phyloP scores from a whole-genome alignment of 805 yeast species.

The Zygosaccharomyces bailii region DNA sequence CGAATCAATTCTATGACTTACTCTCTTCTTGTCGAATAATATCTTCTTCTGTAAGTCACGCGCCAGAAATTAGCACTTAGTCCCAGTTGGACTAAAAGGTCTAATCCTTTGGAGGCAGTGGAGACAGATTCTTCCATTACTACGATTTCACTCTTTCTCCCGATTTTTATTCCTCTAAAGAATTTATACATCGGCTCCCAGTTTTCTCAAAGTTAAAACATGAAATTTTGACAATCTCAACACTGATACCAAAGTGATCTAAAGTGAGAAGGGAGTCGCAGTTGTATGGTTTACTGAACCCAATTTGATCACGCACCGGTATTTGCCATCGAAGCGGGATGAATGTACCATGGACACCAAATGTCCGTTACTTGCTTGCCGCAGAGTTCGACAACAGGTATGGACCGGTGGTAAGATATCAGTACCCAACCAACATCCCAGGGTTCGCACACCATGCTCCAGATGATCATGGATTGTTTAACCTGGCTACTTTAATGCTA shows the following conservation, averaged over 20 bases:
- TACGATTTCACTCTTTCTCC: too few relatives aligned
- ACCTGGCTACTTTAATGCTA: constrained; percentile 54
- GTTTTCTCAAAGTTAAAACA: neutral
- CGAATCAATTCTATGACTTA: too few relatives aligned
- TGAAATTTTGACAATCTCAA: constrained; percentile 4
- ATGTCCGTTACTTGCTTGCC: constrained; percentile 56
- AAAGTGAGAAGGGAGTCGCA: neutral
- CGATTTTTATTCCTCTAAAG: too few relatives aligned
- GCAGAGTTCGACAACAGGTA: constrained; percentile 77
- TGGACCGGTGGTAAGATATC: constrained; percentile 65
- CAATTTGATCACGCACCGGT: neutral
- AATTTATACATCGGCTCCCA: too few relatives aligned
- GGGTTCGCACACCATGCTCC: constrained; percentile 35
- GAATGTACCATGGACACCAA: constrained; percentile 18
- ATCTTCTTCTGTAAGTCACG: too few relatives aligned
- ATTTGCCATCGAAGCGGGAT: constrained; percentile 1
- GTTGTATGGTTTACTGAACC: neutral
- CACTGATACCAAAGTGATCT: constrained; percentile 3
- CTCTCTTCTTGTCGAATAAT: too few relatives aligned
- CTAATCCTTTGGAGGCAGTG: too few relatives aligned
- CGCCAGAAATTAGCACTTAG: too few relatives aligned
- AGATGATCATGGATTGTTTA: constrained; percentile 17
- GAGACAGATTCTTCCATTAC: too few relatives aligned
- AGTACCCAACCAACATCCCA: constrained; percentile 48
- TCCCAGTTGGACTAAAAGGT: too few relatives aligned